These are phyloP conservation scores for Firmiana major DNA, from an alignment of 345 rosid genomes.

Conservation along the genomic window DNA sequence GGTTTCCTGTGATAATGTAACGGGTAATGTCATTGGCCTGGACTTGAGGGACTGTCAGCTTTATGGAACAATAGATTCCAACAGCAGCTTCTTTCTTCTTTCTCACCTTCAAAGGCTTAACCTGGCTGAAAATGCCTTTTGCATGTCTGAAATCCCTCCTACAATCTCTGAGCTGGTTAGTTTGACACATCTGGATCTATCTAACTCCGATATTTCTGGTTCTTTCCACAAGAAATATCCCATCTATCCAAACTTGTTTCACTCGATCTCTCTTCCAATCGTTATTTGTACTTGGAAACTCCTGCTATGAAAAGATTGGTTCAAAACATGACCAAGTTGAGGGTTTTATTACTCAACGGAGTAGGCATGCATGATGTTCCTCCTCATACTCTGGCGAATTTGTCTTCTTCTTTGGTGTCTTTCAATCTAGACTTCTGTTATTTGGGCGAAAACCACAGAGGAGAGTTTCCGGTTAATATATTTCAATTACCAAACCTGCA, in stretches of 20 bases:
- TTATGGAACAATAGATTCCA: background rate
- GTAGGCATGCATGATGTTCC: background rate
- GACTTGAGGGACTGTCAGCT: slow-evolving; percentile 16
- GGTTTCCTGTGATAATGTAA: slow-evolving; percentile 17
- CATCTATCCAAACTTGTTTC: slow-evolving; percentile 3
- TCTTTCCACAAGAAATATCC: background rate
- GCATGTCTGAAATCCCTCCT: background rate
- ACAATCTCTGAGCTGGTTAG: slow-evolving; percentile 17
- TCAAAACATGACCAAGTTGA: background rate
- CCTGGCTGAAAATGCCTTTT: slow-evolving; percentile 11
- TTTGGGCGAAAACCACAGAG: background rate
- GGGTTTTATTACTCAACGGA: background rate
- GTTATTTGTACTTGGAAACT: background rate
- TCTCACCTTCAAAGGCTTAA: slow-evolving; percentile 21
- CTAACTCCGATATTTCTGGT: background rate
- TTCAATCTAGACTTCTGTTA: background rate
- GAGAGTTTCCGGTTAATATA: background rate
- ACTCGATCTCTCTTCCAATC: background rate
- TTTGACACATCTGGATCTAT: slow-evolving; percentile 18
- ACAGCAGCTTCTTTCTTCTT: slow-evolving; percentile 24
- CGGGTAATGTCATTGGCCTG: slow-evolving; percentile 20
- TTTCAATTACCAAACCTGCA: background rate
- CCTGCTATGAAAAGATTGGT: background rate
- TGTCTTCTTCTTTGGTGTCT: background rate
- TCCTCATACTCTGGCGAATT: background rate